Evolutionary conservation across 1,284 basidiomycete species (phyloP), one percentile per base, ranked within the genome.

Genomic region (Melanopsichium pennsylvanicum): DNA sequence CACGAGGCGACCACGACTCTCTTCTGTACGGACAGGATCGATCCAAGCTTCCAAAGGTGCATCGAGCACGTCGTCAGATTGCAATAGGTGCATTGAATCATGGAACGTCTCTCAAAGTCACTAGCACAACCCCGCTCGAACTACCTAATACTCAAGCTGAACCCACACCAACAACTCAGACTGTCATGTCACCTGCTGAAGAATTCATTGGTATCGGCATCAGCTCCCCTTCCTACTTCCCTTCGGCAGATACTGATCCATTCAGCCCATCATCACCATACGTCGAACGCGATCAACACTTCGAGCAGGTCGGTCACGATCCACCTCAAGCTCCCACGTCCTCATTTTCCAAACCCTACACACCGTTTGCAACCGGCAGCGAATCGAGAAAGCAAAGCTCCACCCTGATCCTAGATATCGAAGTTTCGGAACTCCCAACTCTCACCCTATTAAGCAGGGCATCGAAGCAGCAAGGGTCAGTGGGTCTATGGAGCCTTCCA

Each of bases 401-500:
- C n/a, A n/a, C n/a, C n/a, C n/a, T n/a, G n/a, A n/a, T n/a, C n/a
- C n/a, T n/a, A n/a, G n/a, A n/a, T n/a, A n/a, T n/a, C n/a, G n/a
- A n/a, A n/a, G n/a, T n/a, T n/a, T n/a, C n/a, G n/a, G n/a, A n/a
- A n/a, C n/a, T n/a, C n/a, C n/a, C n/a, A n/a, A n/a, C n/a, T n/a
- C n/a, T n/a, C n/a, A n/a, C n/a, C n/a, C n/a, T n/a, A n/a, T n/a
- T n/a, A n/a, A n/a, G n/a, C n/a, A n/a, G n/a, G n/a, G n/a, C n/a
- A 23, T 25, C 25, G 9, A 5, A 16, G 5, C 32, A 16, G 8
- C n/a, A n/a, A n/a, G 11, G 47, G 8, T 21, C 32, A 19, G 35
- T 38, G 13, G 50, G 69, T 8, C 27, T 75, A 31, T 42, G 52
- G 12, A 16, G 59, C 21, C 45, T 75, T 19, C 55, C 56, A 3